Evolutionary conservation across 1,284 basidiomycete genomes (phyloP), one percentile per base, ranked within the genome.

Genomic region (Ustilago nuda): DNA sequence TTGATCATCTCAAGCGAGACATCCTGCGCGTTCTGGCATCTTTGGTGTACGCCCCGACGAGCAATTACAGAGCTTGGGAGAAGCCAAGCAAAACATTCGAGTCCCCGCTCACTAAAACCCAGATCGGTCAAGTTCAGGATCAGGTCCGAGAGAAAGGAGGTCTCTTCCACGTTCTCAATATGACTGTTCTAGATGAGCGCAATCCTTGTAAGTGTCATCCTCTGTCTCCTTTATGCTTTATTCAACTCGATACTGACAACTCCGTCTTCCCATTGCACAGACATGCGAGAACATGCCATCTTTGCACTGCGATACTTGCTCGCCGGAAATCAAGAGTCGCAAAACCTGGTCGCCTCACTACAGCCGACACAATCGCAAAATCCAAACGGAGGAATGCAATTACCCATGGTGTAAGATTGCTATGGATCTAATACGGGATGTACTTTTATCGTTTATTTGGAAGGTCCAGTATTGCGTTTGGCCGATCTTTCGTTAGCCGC

Each of bases 231-330:
- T 11, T 19, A 0, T 5, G 9, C n/a, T 15, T 33, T 27, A 17
- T 12, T 27, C 13, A 17, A 56, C 5, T 19, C 8, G 27, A 57
- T 23, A 43, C 36, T 45, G 50, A 61, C 45, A 15, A 19, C 5
- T 43, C 39, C 7, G n/a, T 48, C 39, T 58, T 3, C 15, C 19
- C 3, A 23, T 17, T 19, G 7, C 4, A 37, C 56, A 82, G 80
- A 84, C 50, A 83, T 84, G 66, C 77, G 82, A 17, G 83, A 84
- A 46, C 81, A 83, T 43, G 83, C 83, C 32, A 79, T 84, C 55
- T 82, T 84, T 60, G 65, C 83, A 37, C 72, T 84, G 36, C 64
- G 82, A 11, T 78, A 82, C 43, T 63, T 84, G 45, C 70, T 84
- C 12, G 79, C 72, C 8, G 61, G 61, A 30, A 84, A 84, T 54